Base-by-base conservation (phyloP, 495 filamentous ascomycete species). In the Endocarpon pusillum region DNA sequence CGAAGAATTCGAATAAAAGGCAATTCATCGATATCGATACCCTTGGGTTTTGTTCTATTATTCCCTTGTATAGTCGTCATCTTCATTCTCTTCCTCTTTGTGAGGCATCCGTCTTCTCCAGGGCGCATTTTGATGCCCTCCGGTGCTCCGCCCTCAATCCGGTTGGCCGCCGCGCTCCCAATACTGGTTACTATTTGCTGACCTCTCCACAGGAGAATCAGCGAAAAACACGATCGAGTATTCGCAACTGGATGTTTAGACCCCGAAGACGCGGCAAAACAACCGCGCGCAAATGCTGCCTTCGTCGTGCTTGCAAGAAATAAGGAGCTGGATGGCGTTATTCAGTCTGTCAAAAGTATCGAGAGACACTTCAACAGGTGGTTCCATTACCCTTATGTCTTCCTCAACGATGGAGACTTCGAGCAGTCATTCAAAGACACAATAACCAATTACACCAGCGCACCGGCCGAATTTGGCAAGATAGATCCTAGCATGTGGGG, bases 351-450 rank as follows among this genome's bases (percentile, higher is more conserved):
- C 42, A 94, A 94, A 62, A 94, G 86, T 33, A 89, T 99, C 42
- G 89, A 99, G 62, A 71, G 89, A 39, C 89, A 99, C 52, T 99
- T 99, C 71, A 99, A 99, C 57, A 72, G 87, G 38, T 96, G 91
- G 91, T 99, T 84, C 53, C 69, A 94, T 54, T 99, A 99, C 53
- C 89, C 89, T 19, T 99, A 96, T 54, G 91, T 99, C 37, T 99
- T 99, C 59, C 62, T 99, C 40, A 99, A 99, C 54, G 89, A 99
- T 49, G 91, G 75, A 19, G 86, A 94, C 32, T 99, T 99, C 68
- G 81, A 94, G 53, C 65, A 75, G 44, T 80, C 75, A 3, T 99
- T 99, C 68, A 87, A 79, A 55, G 79, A 83, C 31, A 76, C 73
- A 1, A 73, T 99, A 28, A 57, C 66, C 47, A 94, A 96, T 48